These are phyloP conservation scores for Chlorophyllum brunneum DNA, from an alignment of 768 basidiomycete species.

Conservation along the genomic window DNA sequence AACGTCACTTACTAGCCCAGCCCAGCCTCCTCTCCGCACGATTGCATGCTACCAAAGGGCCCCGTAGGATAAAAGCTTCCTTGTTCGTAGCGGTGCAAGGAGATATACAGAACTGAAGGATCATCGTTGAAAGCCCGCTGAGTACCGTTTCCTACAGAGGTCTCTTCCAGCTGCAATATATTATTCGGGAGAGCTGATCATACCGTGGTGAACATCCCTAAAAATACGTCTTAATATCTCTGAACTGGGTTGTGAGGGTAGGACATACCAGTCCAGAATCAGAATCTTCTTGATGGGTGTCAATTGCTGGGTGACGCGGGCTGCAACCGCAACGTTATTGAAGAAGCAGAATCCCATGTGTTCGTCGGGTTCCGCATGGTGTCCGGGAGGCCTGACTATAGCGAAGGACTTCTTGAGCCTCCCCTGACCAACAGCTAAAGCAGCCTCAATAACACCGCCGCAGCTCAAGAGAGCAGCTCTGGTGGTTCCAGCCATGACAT, in stretches of 20 bases:
- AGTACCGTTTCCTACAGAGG: slow-evolving; percentile 82
- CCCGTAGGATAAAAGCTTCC: slow-evolving; percentile 93
- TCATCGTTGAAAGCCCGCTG: slow-evolving; percentile 96
- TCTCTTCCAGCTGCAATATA: slow-evolving; percentile 1
- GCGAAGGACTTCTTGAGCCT: slow-evolving; percentile 86
- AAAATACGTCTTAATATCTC: slow-evolving; percentile 1
- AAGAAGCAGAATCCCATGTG: slow-evolving; percentile 99
- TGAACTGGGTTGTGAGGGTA: background rate
- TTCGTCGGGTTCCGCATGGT: slow-evolving; percentile 97
- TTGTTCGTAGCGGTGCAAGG: slow-evolving; percentile 90
- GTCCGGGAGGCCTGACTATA: slow-evolving; percentile 95
- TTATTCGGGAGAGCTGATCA: slow-evolving; percentile 9
- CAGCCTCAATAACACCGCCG: slow-evolving; percentile 92
- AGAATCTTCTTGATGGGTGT: slow-evolving; percentile 76
- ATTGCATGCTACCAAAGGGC: slow-evolving; percentile 82
- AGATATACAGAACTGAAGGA: slow-evolving; percentile 87
- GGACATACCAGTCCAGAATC: slow-evolving; percentile 89
- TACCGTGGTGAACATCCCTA: slow-evolving; percentile 97
- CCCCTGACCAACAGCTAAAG: slow-evolving; percentile 76
- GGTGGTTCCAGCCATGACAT: slow-evolving; percentile 84
- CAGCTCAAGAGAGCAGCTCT: slow-evolving; percentile 84
- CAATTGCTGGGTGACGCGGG: slow-evolving; percentile 70
- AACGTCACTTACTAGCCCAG: slow-evolving; percentile 72
- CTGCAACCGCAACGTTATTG: slow-evolving; percentile 95
- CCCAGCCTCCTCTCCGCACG: slow-evolving; percentile 81